Evolutionary conservation across 2,329 filamentous ascomycete genomes (phyloP).

Genomic region (Talaromyces pinophilus): DNA sequence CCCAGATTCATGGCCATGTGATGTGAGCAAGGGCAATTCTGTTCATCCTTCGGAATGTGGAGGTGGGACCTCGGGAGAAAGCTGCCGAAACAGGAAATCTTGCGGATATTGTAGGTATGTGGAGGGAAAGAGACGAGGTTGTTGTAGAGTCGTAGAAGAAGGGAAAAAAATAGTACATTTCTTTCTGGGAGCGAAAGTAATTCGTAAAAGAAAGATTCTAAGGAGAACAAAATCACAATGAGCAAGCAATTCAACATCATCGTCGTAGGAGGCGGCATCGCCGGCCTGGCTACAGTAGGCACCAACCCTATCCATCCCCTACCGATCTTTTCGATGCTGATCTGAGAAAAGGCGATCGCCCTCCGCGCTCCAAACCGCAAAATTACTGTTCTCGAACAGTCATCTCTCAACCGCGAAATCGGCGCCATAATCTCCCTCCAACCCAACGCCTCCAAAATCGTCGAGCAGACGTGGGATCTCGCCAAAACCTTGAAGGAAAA

Average conservation of each 20-base stretch:
- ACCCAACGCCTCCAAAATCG: slow-evolving; percentile 47
- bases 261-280: slow-evolving; percentile 18
- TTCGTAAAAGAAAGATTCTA: background rate
- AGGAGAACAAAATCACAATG: background rate
- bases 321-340: too few species aligned
- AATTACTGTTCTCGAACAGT: slow-evolving; percentile 32
- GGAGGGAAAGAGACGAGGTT: background rate
- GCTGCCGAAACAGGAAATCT: background rate
- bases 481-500: slow-evolving; percentile 20
- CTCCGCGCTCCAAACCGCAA: slow-evolving; percentile 25
- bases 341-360: slow-evolving; percentile 9
- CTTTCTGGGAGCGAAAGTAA: background rate
- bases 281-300: slow-evolving; percentile 18
- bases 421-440: slow-evolving; percentile 35
- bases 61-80: slow-evolving; percentile 9
- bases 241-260: slow-evolving; percentile 10
- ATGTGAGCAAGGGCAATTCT: background rate
- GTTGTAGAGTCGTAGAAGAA: background rate
- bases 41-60: background rate
- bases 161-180: background rate
- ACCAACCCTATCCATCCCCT: background rate
- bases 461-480: slow-evolving; percentile 32
- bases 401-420: slow-evolving; percentile 35
- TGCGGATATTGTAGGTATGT: background rate
- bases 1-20: slow-evolving; percentile 8